phyloP scores from a whole-genome alignment of 2,329 filamentous ascomycete species.

The Claviceps citrina region DNA sequence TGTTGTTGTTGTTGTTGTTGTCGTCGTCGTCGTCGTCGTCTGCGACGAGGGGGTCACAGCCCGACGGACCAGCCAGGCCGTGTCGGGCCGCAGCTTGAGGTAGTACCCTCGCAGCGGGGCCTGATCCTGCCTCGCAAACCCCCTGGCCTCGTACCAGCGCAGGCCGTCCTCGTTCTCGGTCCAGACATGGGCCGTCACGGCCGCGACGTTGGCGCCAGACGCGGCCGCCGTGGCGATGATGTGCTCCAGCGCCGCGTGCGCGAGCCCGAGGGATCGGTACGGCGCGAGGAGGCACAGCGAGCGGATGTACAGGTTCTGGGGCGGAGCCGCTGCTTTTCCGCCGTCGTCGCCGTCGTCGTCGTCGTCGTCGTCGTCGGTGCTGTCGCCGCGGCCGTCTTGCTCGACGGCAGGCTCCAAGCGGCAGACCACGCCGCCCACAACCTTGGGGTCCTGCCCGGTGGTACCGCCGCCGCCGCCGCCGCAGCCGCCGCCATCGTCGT shows the following conservation, averaged over 20 bases:
- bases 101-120: constrained; percentile 42
- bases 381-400: background rate
- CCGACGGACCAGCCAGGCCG: constrained; percentile 43
- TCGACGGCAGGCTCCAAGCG: constrained; percentile 31
- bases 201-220: constrained; percentile 21
- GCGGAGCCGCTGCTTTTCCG: constrained; percentile 9
- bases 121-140: constrained; percentile 34
- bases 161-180: constrained; percentile 48
- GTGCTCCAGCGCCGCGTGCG: constrained; percentile 39
- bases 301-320: constrained; percentile 46
- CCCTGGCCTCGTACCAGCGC: constrained; percentile 44
- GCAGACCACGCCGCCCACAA: constrained; percentile 47
- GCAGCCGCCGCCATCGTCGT: too few species aligned
- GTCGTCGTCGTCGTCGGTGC: constrained; percentile 2
- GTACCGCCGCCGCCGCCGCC: too few species aligned
- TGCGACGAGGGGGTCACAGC: too few species aligned
- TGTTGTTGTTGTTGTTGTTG: too few species aligned
- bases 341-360: constrained; percentile 4
- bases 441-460: constrained; percentile 28
- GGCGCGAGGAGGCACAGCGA: constrained; percentile 48
- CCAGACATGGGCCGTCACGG: constrained; percentile 53
- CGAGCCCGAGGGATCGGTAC: constrained; percentile 44
- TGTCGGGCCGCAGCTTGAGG: constrained; percentile 42
- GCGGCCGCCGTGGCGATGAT: constrained; percentile 26
- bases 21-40: too few species aligned